Base-by-base conservation (phyloP, 2,329 filamentous ascomycete species). In the Pseudocercospora vitis region DNA sequence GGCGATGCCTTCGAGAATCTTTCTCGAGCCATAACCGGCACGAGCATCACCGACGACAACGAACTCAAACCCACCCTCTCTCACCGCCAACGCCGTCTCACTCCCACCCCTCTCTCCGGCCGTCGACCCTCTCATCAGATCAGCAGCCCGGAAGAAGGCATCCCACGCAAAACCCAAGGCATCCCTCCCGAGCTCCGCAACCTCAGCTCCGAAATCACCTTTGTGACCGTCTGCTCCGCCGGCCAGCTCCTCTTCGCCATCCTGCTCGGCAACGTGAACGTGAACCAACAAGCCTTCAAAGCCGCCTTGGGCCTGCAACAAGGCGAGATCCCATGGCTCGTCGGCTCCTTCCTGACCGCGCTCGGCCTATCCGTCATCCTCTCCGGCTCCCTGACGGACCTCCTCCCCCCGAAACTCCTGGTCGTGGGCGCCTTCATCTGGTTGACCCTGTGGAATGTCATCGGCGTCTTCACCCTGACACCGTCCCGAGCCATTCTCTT, bases 191-290 rank as follows among this genome's bases (percentile, higher is more conserved):
- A 76, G 56, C 59, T 76, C 5, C 59, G 65, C 18, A 76, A 66
- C 49, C 66, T 76, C 2, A 65, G 69, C 1, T 66, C 71, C 0
- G 74, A 76, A 48, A 57, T 75, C 23, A 57, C 75, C 18, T 68
- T 76, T 40, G 65, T 77, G 4, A 64, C 70, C 8, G 70, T 75
- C 32, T 76, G 74, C 59, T 74, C 72, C 3, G 71, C 70, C 9
- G 73, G 74, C 1, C 68, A 76, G 37, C 65, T 76, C 55, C 67
- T 76, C 8, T 76, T 75, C 56, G 68, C 73, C 1, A 70, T 75
- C 52, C 65, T 73, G 3, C 62, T 74, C 14, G 74, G 74, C 0
- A 70, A 76, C 51, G 69, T 75, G 55, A 70, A 69, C 14, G 71
- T 73, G 0, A 68, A 70, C 12, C 74, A 76, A 59, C 58, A 69